phyloP scores from a whole-genome alignment of 306 rosid species.

The Pterocarpus santalinus region DNA sequence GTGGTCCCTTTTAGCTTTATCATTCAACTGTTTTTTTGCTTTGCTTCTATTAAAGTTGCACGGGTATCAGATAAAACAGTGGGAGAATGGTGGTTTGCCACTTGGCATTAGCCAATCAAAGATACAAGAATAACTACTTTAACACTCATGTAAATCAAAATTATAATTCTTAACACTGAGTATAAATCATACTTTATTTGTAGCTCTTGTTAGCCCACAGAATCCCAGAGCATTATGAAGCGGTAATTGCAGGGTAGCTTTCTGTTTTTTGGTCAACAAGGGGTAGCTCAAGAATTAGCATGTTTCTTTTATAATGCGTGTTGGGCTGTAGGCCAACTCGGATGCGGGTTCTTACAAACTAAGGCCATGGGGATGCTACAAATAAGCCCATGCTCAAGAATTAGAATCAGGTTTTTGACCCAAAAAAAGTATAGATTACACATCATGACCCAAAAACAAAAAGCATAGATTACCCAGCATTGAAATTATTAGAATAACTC shows the following conservation, averaged over 20 bases:
- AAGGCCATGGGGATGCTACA: background rate
- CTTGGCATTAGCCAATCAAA: constrained; percentile 30
- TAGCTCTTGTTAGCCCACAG: too few species aligned
- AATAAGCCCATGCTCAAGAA: too few species aligned
- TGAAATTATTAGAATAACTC: too few species aligned
- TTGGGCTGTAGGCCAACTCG: background rate
- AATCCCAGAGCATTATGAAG: too few species aligned
- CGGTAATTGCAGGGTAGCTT: too few species aligned
- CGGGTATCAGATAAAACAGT: background rate
- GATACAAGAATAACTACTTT: background rate
- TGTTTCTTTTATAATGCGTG: background rate
- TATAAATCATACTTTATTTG: background rate
- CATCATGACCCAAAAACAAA: too few species aligned
- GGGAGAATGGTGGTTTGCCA: background rate
- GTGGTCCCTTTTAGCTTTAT: constrained; percentile 10
- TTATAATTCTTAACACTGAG: background rate
- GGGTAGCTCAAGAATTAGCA: too few species aligned
- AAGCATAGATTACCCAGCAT: too few species aligned
- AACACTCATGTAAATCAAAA: background rate
- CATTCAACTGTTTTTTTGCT: background rate
- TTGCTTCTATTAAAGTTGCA: constrained; percentile 21
- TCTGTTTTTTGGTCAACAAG: too few species aligned
- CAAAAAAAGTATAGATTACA: too few species aligned
- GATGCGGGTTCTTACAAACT: background rate
- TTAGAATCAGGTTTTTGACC: too few species aligned